A percentile compares a stretch with the other conserved stretches of the same genome.
Evolutionary conservation across 164 flowering plant species (phyloP).

Genomic region (Berberis thunbergii): DNA sequence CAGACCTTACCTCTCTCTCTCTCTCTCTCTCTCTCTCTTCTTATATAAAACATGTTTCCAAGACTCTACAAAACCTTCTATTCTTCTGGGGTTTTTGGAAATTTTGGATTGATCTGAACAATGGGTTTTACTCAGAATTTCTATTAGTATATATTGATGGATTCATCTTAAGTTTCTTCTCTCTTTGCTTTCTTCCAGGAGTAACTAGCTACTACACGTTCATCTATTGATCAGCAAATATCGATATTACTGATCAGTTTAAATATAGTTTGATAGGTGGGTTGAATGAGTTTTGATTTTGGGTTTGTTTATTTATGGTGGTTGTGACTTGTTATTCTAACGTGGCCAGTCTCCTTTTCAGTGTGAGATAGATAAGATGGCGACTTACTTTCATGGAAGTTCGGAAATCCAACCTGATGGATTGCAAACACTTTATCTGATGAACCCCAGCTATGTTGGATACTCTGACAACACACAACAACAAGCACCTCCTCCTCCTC

Average conservation of each 20-base stretch:
- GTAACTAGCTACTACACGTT: too few relatives aligned
- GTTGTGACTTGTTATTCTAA: too few relatives aligned
- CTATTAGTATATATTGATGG: not conserved
- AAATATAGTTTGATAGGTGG: not conserved
- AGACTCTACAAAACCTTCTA: constrained; percentile 5
- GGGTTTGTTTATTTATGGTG: too few relatives aligned
- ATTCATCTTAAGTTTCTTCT: constrained; percentile 7
- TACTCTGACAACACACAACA: constrained; percentile 39
- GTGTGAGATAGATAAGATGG: constrained; percentile 30
- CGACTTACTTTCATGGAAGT: constrained; percentile 71
- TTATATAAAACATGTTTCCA: constrained; percentile 9
- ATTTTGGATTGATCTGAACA: not conserved
- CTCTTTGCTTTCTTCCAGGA: constrained; percentile 20
- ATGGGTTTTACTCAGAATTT: not conserved
- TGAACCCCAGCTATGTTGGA: constrained; percentile 77
- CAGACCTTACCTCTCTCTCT: constrained; percentile 15
- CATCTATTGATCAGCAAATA: too few relatives aligned
- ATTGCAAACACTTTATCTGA: constrained; percentile 75
- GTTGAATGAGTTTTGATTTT: not conserved
- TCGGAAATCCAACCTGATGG: constrained; percentile 79
- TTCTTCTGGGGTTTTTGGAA: not conserved
- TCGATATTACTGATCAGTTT: too few relatives aligned
- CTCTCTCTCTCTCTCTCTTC: constrained; percentile 16
- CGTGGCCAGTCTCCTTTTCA: too few relatives aligned
- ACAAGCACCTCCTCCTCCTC: constrained; percentile 8